A percentile compares a stretch with the other conserved stretches of the same genome.
These are phyloP conservation scores for Sporisorium scitamineum DNA, from an alignment of 1,284 basidiomycete genomes.

Conservation along the genomic window DNA sequence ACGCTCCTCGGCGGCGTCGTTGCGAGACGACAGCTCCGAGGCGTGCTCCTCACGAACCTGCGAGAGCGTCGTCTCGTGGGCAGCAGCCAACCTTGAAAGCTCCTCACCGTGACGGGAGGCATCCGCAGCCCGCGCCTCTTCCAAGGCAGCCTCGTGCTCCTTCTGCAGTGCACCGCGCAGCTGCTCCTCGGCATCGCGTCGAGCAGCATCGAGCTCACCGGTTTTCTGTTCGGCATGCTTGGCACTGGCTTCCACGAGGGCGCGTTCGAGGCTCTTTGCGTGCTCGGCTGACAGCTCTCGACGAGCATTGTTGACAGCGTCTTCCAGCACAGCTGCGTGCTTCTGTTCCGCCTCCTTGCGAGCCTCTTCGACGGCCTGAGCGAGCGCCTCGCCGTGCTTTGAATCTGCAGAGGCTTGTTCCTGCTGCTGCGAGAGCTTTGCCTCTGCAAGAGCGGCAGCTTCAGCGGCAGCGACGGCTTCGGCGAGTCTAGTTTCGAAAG, in stretches of 20 bases:
- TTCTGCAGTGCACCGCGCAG: constrained; percentile 24
- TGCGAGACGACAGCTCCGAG: constrained; percentile 29
- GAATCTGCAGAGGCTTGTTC: constrained; percentile 15
- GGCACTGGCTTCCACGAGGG: constrained; percentile 26
- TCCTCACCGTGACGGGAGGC: constrained; percentile 30
- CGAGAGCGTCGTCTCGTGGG: constrained; percentile 36
- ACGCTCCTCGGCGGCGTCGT: constrained; percentile 29
- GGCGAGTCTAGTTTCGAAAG: constrained; percentile 27
- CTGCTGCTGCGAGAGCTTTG: constrained; percentile 10
- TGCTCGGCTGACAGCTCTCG: constrained; percentile 40
- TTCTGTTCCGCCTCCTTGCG: constrained; percentile 31
- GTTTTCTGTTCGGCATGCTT: constrained; percentile 34
- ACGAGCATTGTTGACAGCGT: constrained; percentile 33
- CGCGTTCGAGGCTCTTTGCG: constrained; percentile 28
- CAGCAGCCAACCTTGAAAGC: constrained; percentile 23
- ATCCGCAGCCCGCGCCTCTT: constrained; percentile 19
- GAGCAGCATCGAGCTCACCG: constrained; percentile 26
- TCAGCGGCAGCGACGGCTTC: constrained; percentile 55
- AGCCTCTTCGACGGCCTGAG: constrained; percentile 25
- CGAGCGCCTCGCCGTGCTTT: constrained; percentile 21
- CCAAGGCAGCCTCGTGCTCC: constrained; percentile 28
- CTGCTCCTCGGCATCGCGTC: constrained; percentile 35
- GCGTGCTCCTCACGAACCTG: constrained; percentile 22
- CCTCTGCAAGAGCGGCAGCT: constrained; percentile 34
- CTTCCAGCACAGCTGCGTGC: constrained; percentile 42